These are phyloP conservation scores for Drechslerella coelobrocha DNA, from an alignment of 2,329 filamentous ascomycete species.

Conservation along the genomic window DNA sequence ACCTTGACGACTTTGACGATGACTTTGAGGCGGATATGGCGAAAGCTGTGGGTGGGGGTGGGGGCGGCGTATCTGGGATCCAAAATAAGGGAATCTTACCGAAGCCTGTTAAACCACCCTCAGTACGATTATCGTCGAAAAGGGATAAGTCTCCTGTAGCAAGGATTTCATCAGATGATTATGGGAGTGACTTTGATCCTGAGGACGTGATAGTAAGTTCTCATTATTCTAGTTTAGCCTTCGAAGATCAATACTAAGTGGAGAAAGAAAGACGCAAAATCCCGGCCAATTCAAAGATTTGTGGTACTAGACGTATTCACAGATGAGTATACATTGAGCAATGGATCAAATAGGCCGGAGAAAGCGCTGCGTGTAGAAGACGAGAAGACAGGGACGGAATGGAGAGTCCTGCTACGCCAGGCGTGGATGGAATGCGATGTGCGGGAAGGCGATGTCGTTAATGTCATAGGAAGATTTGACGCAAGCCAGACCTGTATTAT, in stretches of 20 bases:
- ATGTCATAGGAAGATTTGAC: constrained; percentile 82
- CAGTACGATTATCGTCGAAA: constrained; percentile 10
- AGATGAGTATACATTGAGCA: constrained; percentile 47
- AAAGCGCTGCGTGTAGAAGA: constrained; percentile 83
- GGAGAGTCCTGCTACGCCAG: constrained; percentile 77
- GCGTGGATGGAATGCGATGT: constrained; percentile 86
- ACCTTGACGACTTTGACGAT: constrained; percentile 43
- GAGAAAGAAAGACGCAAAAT: constrained; percentile 55
- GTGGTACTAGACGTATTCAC: constrained; percentile 52
- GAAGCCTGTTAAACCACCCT: constrained; percentile 21
- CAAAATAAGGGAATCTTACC: constrained; percentile 12
- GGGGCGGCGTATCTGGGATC: background rate
- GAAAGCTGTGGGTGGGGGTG: constrained; percentile 18
- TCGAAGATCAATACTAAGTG: constrained; percentile 50
- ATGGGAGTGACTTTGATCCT: constrained; percentile 51
- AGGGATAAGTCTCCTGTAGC: constrained; percentile 15
- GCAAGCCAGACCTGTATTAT: constrained; percentile 75
- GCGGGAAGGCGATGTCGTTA: constrained; percentile 76
- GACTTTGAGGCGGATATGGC: constrained; percentile 40
- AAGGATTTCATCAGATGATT: constrained; percentile 26
- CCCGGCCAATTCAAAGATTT: constrained; percentile 54
- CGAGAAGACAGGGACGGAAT: constrained; percentile 71
- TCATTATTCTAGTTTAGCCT: constrained; percentile 32
- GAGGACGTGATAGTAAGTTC: constrained; percentile 48
- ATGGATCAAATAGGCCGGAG: constrained; percentile 53